phyloP scores from a whole-genome alignment of 495 filamentous ascomycete species.

The Hypoxylon rickii region DNA sequence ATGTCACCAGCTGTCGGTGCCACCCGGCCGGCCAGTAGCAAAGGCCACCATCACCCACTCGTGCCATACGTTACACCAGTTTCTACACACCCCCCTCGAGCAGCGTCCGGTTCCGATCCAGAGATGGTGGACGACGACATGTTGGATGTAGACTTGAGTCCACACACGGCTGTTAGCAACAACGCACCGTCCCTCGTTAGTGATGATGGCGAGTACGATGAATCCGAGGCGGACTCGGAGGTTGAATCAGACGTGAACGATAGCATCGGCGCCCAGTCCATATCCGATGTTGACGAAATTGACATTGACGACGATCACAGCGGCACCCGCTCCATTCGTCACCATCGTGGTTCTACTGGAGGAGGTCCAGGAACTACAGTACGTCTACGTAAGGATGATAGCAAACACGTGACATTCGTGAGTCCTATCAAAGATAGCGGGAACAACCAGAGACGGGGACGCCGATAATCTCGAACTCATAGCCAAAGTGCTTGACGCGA shows the following conservation, averaged over 20 bases:
- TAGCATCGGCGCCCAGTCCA: slow-evolving; percentile 46
- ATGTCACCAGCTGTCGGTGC: slow-evolving; percentile 55
- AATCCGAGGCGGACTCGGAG: slow-evolving; percentile 53
- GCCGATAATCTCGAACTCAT: slow-evolving; percentile 21
- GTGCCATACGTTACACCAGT: slow-evolving; percentile 42
- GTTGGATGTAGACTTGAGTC: slow-evolving; percentile 70
- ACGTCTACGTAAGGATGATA: slow-evolving; percentile 51
- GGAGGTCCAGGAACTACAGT: slow-evolving; percentile 36
- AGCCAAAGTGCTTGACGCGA: slow-evolving; percentile 9
- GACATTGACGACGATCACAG: slow-evolving; percentile 50
- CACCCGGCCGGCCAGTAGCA: slow-evolving; percentile 60
- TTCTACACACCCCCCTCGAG: slow-evolving; percentile 33
- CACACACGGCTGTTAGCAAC: slow-evolving; percentile 78
- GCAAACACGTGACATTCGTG: slow-evolving; percentile 53
- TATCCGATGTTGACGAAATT: slow-evolving; percentile 56
- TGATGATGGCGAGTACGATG: slow-evolving; percentile 80
- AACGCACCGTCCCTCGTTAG: slow-evolving; percentile 83
- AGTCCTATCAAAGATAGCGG: slow-evolving; percentile 42
- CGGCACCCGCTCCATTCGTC: slow-evolving; percentile 42
- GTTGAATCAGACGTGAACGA: slow-evolving; percentile 50
- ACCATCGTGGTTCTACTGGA: slow-evolving; percentile 39
- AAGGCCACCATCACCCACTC: slow-evolving; percentile 46
- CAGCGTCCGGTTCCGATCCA: slow-evolving; percentile 35
- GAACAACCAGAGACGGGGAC: slow-evolving; percentile 37
- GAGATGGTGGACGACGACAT: slow-evolving; percentile 54